Percentiles rank a stretch among this genome's conserved stretches.
Evolutionary conservation across 2,329 filamentous ascomycete genomes (phyloP).

Genomic region (Gnomoniopsis sp.): DNA sequence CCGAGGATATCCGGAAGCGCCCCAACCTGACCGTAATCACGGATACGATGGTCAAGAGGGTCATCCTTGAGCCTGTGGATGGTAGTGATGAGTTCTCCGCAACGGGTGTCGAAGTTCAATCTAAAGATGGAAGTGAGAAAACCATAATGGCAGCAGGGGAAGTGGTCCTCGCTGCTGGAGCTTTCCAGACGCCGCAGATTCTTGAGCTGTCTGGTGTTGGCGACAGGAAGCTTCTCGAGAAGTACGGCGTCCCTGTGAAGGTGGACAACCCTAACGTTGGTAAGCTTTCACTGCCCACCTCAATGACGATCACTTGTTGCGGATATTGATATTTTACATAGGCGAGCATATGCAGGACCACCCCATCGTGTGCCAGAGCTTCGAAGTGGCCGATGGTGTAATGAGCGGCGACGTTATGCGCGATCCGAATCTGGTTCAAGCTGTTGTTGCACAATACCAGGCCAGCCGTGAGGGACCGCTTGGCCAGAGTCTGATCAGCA

Average conservation of each 20-base stretch:
- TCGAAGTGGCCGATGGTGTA: slow-evolving; percentile 31
- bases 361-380: slow-evolving; percentile 18
- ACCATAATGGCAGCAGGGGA: slow-evolving; percentile 12
- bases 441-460: slow-evolving; percentile 24
- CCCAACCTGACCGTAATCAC: slow-evolving; percentile 18
- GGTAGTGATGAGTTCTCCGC: slow-evolving; percentile 12
- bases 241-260: neutral
- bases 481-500: slow-evolving; percentile 28
- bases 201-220: slow-evolving; percentile 23
- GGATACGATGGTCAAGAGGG: slow-evolving; percentile 23
- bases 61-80: slow-evolving; percentile 15
- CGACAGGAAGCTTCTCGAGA: slow-evolving; percentile 31
- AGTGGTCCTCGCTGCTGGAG: slow-evolving; percentile 32
- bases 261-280: neutral
- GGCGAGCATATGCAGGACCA: slow-evolving; percentile 34
- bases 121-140: slow-evolving; percentile 17
- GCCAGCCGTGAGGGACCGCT: slow-evolving; percentile 25
- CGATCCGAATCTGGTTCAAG: slow-evolving; percentile 14
- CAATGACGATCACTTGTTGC: neutral
- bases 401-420: slow-evolving; percentile 22
- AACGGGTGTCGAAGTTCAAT: slow-evolving; percentile 21
- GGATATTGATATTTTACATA: neutral
- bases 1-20: slow-evolving; percentile 6
- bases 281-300: neutral
- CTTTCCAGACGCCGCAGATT: slow-evolving; percentile 23